phyloP scores from a whole-genome alignment of 306 rosid genomes.

The Sesbania bispinosa region DNA sequence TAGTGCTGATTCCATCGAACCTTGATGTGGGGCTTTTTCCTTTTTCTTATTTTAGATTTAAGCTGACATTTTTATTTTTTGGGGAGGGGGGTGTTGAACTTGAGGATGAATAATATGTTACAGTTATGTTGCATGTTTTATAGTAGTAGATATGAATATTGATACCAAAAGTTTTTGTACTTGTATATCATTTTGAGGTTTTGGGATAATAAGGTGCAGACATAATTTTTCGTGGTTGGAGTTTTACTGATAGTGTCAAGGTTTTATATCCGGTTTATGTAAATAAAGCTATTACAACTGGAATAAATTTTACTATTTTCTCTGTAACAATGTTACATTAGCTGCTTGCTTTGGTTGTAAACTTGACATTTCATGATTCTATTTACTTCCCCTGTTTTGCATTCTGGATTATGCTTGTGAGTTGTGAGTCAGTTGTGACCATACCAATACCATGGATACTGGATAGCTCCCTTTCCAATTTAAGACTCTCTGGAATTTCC shows the following conservation, averaged over 20 bases:
- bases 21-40: slow-evolving; percentile 28
- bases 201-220: slow-evolving; percentile 19
- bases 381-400: not conserved
- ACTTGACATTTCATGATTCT: not conserved
- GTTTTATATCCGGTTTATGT: slow-evolving; percentile 1
- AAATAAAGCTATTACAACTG: too few species aligned
- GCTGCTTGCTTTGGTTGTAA: slow-evolving; percentile 5
- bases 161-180: too few species aligned
- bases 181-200: slow-evolving; percentile 19
- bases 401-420: slow-evolving; percentile 11
- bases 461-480: too few species aligned
- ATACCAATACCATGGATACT: too few species aligned
- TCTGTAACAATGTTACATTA: not conserved
- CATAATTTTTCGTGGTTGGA: not conserved
- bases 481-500: too few species aligned
- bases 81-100: not conserved
- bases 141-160: slow-evolving; percentile 13
- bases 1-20: slow-evolving; percentile 47
- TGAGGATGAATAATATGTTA: not conserved
- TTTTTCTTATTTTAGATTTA: not conserved
- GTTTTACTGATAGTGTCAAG: not conserved
- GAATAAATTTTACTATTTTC: not conserved
- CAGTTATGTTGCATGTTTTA: too few species aligned
- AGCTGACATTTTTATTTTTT: slow-evolving; percentile 16
- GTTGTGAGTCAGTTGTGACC: too few species aligned